Percentiles rank a stretch among this genome's conserved stretches.
Conservation (phyloP, 495 filamentous ascomycete species). For the Thozetella sp. region DNA sequence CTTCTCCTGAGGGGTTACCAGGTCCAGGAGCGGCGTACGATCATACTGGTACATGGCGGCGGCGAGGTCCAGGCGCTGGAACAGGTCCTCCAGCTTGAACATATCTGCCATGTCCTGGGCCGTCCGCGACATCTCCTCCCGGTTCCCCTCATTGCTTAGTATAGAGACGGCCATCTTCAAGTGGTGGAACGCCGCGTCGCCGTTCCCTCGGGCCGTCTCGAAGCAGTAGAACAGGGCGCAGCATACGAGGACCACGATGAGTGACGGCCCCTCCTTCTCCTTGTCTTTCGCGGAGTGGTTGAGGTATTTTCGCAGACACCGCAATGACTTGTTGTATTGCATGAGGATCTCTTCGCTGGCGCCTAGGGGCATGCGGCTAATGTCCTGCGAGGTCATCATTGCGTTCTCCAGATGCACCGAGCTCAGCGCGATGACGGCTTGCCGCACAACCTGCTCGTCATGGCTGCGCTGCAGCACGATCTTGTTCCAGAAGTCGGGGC, state of each 20-base stretch:
- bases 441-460: constrained; percentile 36
- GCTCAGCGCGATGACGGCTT: constrained; percentile 41
- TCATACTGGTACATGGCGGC: constrained; percentile 22
- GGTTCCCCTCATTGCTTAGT: constrained; percentile 12
- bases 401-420: constrained; percentile 23
- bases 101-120: constrained; percentile 13
- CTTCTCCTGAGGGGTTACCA: neutral
- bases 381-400: neutral
- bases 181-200: constrained; percentile 23
- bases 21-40: constrained; percentile 10
- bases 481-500: constrained; percentile 38
- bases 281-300: constrained; percentile 2
- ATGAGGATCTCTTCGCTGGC: constrained; percentile 1
- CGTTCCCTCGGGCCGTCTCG: constrained; percentile 26
- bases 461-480: constrained; percentile 38
- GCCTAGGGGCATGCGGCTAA: neutral
- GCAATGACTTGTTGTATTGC: constrained; percentile 12
- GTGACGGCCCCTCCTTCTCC: constrained; percentile 11
- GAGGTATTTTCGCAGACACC: constrained; percentile 10
- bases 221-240: constrained; percentile 31
- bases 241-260: constrained; percentile 29
- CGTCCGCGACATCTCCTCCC: neutral
- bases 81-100: constrained; percentile 12
- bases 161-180: constrained; percentile 24
- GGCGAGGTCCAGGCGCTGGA: constrained; percentile 28